phyloP scores from a whole-genome alignment of 768 basidiomycete species.

The Gloeophyllum trabeum region DNA sequence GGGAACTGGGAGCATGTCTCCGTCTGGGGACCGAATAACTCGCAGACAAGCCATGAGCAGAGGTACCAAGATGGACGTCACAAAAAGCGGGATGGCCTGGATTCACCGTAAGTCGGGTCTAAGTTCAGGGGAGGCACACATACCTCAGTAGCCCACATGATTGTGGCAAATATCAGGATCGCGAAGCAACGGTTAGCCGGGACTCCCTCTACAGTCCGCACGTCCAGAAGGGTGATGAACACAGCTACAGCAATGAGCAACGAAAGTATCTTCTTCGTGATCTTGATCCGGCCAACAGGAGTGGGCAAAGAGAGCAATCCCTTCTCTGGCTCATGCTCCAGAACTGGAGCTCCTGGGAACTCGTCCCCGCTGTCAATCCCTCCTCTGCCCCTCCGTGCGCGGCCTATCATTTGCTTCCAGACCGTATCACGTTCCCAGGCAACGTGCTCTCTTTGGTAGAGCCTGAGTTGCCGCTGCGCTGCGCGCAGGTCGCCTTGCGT shows the following conservation, averaged over 20 bases:
- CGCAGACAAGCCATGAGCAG: conserved; percentile 77
- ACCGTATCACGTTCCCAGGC: conserved; percentile 98
- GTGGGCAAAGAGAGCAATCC: conserved; percentile 37
- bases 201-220: conserved; percentile 40
- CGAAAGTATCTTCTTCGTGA: conserved; percentile 55
- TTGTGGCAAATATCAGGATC: conserved; percentile 78
- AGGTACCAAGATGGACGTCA: conserved; percentile 89
- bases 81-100: conserved; percentile 92
- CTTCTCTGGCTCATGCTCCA: conserved; percentile 33
- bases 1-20: conserved; percentile 35
- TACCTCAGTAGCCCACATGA: conserved; percentile 96
- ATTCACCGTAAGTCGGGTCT: neutral
- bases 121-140: conserved; percentile 8
- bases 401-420: conserved; percentile 91
- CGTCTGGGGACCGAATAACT: conserved; percentile 58
- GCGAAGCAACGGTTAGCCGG: conserved; percentile 89
- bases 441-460: conserved; percentile 85
- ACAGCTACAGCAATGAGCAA: conserved; percentile 43
- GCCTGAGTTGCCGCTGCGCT: conserved; percentile 73
- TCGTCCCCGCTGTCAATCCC: conserved; percentile 19
- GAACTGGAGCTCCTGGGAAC: conserved; percentile 32
- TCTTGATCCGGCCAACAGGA: conserved; percentile 50
- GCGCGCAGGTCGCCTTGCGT: conserved; percentile 53
- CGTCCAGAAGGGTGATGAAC: conserved; percentile 51
- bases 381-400: conserved; percentile 58